Evolutionary conservation across 257 asterid species (phyloP), one percentile per base, ranked within the genome.

Genomic region (Capsicum rhomboideum): DNA sequence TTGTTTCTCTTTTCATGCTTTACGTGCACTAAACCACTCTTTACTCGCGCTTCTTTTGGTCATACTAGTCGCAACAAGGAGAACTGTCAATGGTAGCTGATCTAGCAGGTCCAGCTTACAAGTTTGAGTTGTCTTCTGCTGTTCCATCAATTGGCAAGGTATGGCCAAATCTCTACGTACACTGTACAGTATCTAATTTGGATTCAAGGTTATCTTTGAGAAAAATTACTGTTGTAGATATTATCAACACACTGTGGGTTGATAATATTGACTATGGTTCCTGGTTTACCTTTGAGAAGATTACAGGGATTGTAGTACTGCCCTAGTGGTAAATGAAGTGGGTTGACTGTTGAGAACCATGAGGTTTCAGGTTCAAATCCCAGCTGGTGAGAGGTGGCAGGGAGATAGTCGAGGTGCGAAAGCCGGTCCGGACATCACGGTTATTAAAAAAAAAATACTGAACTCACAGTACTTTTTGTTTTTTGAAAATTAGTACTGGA

Each of bases 111-210:
- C 95, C 98, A 31, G 93, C 92, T 78, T 92, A 91, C 91, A 90
- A 91, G 89, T 84, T 96, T 74, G 92, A 92, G 85, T 82, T 96
- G 83, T 87, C 96, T 44, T 89, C 98, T 83, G 87, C 91, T 81
- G 91, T 94, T 84, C 99, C 99, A 61, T 87, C 93, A 75, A 67
- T 87, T 87, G 96, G 97, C 91, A 80, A 87, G 96, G 98, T 94
- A 75, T 90, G 94, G 80, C 83, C 59, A 14, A 21, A 63, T 49
- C 50, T 53, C 4, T 16, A 5, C 80, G 56, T 63, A 29, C 28
- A 77, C 3, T 83, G 56, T 63, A 29, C 28, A 77, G 18, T 50
- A 77, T 16, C 34, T 6, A 18, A n/a, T 67, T 46, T 14, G 2
- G 37, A 46, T 23, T 26, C 17, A 1, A 8, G 59, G 44, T 26